Evolutionary conservation across 108 stramenopile species (phyloP), one percentile per base, ranked within the genome.

Genomic region (Pseudonitzschia pungens): DNA sequence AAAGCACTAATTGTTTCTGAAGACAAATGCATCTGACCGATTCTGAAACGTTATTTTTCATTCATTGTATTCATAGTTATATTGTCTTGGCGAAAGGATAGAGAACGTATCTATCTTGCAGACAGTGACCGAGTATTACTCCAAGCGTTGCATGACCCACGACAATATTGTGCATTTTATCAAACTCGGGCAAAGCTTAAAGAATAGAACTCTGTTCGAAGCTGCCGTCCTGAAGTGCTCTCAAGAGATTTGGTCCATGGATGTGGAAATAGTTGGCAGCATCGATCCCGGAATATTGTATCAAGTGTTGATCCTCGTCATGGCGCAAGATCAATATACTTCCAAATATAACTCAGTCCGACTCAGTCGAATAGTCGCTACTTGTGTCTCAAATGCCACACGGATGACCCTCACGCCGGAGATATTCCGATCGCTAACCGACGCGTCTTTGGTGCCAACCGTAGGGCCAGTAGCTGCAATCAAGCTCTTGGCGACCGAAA

Each of bases 381-480:
- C 48, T 3, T 71, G 64, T 33, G 24, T 77, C 28, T 44, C 70
- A 31, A 50, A 54, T 32, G 62, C 70, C 26, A 26, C 64, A 11
- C n/a, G 29, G 10, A 14, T 21, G 3, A 63, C 42, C 11, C 22
- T 68, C 1, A 43, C 64, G 9, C 63, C 18, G 10, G 76, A 71
- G 18, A 33, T 52, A 12, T 71, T 77, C 55, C 53, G 31, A 6
- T 31, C 40, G 27, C 57, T 77, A 10, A 66, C 64, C 4, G 53
- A 65, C 45, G 44, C 71, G 26, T 51, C 63, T 18, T 18, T 52
- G 18, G 26, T 77, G 26, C 69, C 69, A 18, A 44, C n/a, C 20
- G 54, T 77, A 29, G 70, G 71, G 10, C 32, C 69, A n/a, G 56
- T 55, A 40, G 70, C 76, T 31, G 76, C 76, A 12, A 71, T 77